Percentiles rank a stretch among this genome's conserved stretches.
Conservation (phyloP, 2,329 filamentous ascomycete species). For the Talaromyces sp. region DNA sequence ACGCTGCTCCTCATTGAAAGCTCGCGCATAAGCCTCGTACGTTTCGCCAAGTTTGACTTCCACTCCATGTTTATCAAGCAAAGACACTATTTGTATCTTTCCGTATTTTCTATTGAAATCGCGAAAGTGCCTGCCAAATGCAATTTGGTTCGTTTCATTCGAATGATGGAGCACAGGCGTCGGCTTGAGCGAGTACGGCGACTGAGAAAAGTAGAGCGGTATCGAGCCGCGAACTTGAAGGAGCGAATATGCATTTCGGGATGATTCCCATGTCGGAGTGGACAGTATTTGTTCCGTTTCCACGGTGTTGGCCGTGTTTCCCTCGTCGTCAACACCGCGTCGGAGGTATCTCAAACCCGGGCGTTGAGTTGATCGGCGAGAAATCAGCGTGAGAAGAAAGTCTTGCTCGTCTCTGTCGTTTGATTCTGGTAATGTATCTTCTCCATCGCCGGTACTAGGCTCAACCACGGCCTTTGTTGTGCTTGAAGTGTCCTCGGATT, state of each 20-base stretch:
- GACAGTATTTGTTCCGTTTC: constrained; percentile 95
- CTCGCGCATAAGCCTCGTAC: constrained; percentile 65
- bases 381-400: constrained; percentile 84
- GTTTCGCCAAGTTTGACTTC: constrained; percentile 74
- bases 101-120: constrained; percentile 68
- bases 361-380: constrained; percentile 78
- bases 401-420: constrained; percentile 33
- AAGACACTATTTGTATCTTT: constrained; percentile 69
- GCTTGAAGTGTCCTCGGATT: constrained; percentile 6
- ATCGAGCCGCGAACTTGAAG: constrained; percentile 87
- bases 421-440: constrained; percentile 40
- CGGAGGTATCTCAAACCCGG: constrained; percentile 87
- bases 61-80: constrained; percentile 83
- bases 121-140: constrained; percentile 75
- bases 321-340: constrained; percentile 84
- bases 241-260: constrained; percentile 70
- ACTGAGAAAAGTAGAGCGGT: constrained; percentile 91
- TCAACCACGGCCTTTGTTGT: constrained; percentile 19
- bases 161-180: constrained; percentile 79
- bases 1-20: constrained; percentile 61
- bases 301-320: constrained; percentile 81
- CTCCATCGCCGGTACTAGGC: constrained; percentile 20
- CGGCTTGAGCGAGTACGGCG: constrained; percentile 88
- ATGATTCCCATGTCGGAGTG: constrained; percentile 58
- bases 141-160: constrained; percentile 68